These are phyloP conservation scores for Schoenoplectus tabernaemontani DNA, from an alignment of 202 grass and related monocot species.

Conservation along the genomic window DNA sequence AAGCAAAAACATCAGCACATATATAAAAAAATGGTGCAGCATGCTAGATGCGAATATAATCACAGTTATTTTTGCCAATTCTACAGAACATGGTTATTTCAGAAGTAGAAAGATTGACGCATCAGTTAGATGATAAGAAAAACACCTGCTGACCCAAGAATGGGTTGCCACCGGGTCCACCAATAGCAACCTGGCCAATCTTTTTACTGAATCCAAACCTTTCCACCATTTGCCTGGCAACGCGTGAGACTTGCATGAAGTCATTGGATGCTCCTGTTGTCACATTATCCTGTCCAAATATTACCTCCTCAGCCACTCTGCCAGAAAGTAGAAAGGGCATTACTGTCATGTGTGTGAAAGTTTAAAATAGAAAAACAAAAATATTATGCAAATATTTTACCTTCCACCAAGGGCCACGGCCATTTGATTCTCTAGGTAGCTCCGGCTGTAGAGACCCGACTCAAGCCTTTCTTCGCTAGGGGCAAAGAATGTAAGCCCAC, in stretches of 20 bases:
- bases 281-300: slow-evolving; percentile 86
- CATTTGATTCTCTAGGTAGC: slow-evolving; percentile 99
- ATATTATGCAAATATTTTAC: slow-evolving; percentile 22
- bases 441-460: slow-evolving; percentile 83
- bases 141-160: slow-evolving; percentile 96
- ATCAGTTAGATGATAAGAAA: not conserved
- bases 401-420: slow-evolving; percentile 97
- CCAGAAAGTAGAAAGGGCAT: not conserved
- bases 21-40: not conserved
- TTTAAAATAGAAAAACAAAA: not conserved
- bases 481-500: slow-evolving; percentile 96
- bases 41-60: not conserved
- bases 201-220: slow-evolving; percentile 98
- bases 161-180: slow-evolving; percentile 86
- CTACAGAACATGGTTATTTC: not conserved
- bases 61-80: not conserved
- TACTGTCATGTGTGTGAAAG: not conserved
- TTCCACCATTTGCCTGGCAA: slow-evolving; percentile 98
- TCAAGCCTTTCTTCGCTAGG: slow-evolving; percentile 93
- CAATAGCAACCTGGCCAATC: slow-evolving; percentile 89
- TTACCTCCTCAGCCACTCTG: slow-evolving; percentile 99
- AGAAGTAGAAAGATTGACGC: not conserved
- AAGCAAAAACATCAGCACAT: not conserved
- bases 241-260: slow-evolving; percentile 95
- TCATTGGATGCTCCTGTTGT: slow-evolving; percentile 94